These are phyloP conservation scores for Acer yangbiense DNA, from an alignment of 345 rosid species.

Conservation along the genomic window DNA sequence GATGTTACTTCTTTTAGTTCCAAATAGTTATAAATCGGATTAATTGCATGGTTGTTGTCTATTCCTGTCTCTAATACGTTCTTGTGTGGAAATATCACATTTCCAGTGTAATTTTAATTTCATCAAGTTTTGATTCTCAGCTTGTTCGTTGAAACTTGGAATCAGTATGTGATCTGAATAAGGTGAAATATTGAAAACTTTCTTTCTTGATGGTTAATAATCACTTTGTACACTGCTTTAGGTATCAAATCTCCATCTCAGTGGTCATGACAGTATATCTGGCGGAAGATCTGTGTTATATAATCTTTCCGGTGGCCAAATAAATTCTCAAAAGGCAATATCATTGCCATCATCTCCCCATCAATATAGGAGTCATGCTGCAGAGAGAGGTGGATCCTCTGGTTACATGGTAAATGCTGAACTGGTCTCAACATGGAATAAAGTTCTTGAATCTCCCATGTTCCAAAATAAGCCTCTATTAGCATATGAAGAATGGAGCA, in stretches of 20 bases:
- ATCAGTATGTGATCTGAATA: not conserved
- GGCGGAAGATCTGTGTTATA: conserved; percentile 68
- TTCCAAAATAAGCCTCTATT: conserved; percentile 72
- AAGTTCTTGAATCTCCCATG: conserved; percentile 83
- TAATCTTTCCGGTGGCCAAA: conserved; percentile 48
- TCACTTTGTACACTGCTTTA: conserved; percentile 29
- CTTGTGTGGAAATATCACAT: not conserved
- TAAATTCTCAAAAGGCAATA: conserved; percentile 84
- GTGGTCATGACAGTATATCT: conserved; percentile 58
- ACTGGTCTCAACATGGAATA: conserved; percentile 71
- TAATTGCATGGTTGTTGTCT: not conserved
- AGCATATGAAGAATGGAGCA: conserved; percentile 89
- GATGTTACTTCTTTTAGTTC: not conserved
- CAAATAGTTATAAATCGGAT: not conserved
- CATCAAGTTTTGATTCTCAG: not conserved
- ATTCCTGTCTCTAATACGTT: not conserved
- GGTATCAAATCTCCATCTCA: conserved; percentile 66
- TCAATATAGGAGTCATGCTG: conserved; percentile 60
- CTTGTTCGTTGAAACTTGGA: not conserved
- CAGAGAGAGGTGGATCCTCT: conserved; percentile 56
- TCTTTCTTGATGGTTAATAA: conserved; percentile 21
- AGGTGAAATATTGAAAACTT: conserved; percentile 15
- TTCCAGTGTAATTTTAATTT: not conserved
- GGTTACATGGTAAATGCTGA: conserved; percentile 45
- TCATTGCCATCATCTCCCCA: conserved; percentile 96